Evolutionary conservation across 768 basidiomycete genomes (phyloP).

Genomic region (Termitomyces sp.): DNA sequence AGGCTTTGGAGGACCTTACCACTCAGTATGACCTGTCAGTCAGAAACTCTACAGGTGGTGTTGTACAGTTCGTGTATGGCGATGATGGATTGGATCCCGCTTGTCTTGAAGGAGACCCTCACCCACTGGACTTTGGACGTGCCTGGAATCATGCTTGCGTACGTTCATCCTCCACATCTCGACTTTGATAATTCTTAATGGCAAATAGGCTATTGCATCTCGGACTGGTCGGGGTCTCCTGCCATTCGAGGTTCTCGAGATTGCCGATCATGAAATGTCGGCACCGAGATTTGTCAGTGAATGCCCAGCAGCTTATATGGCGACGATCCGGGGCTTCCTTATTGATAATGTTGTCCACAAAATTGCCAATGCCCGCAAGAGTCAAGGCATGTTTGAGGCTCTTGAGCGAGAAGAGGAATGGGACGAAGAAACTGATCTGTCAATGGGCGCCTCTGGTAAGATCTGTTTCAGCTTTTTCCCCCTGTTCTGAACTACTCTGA

Average conservation of each 20-base stretch:
- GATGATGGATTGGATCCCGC: constrained; percentile 98
- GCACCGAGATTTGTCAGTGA: constrained; percentile 56
- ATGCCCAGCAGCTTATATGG: constrained; percentile 67
- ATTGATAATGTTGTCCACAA: constrained; percentile 55
- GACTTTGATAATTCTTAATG: neutral
- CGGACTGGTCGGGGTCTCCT: constrained; percentile 60
- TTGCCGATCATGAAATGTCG: constrained; percentile 59
- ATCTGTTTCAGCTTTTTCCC: neutral
- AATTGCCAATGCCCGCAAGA: constrained; percentile 61
- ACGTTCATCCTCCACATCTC: neutral
- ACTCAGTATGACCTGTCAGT: constrained; percentile 96
- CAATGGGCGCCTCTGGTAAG: constrained; percentile 69
- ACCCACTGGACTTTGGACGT: constrained; percentile 85
- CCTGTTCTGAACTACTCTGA: neutral
- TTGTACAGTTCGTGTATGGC: constrained; percentile 96
- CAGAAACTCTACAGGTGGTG: constrained; percentile 87
- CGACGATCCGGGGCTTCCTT: constrained; percentile 68
- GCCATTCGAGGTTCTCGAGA: constrained; percentile 80
- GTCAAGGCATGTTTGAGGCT: constrained; percentile 81
- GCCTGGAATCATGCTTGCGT: constrained; percentile 74
- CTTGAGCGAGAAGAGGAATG: constrained; percentile 67
- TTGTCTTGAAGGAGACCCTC: constrained; percentile 91
- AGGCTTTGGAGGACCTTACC: constrained; percentile 94
- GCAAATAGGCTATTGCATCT: constrained; percentile 55
- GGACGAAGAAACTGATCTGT: constrained; percentile 73